Base-by-base conservation (phyloP, 805 yeast species). In the Nadsonia fulvescens region DNA sequence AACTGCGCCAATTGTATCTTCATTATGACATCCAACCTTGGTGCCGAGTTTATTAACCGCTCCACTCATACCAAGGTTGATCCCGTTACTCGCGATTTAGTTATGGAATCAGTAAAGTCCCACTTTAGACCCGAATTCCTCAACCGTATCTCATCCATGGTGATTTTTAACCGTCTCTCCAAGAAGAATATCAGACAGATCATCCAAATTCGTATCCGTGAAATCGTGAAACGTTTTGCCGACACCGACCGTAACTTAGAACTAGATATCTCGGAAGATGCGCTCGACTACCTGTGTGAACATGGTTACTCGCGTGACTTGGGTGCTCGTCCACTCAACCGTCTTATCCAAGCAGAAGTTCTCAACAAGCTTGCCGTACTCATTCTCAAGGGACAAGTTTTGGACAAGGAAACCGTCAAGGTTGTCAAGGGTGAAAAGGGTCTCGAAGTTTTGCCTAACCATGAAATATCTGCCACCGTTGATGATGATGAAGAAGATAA, bases 41-140 rank as follows among this genome's bases (percentile, higher is more conserved):
- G 98, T 36, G 96, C 98, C 6, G 82, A 81, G 47, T 81, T 59
- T 46, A 75, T 89, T 51, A 70, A 68, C 44, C 63, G 73, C 2
- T 71, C 70, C 37, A 64, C 69, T 18, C 58, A 63, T 4, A 49
- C 79, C 6, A 44, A 41, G 17, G 58, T 86, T 26, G 70, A 71
- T 22, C 65, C 63, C 4, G 63, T 62, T 21, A 74, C 92, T 9
- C 73, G 69, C 44, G 76, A 71, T 20, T 57, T 63, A 35, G 96
- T 89, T 7, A 72, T 86, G 89, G 63, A 59, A 17, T 63, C 86
- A 1, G 93, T 89, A 6, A 67, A 75, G 39, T 63, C 63, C 5
- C 96, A 89, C 50, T 89, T 89, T 69, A 70, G 96, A 50, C 98
- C 98, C 4, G 98, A 89, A 54, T 89, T 89, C 58, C 61, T 89